Percentiles rank a stretch among this genome's conserved stretches.
Conservation (phyloP, 2,329 filamentous ascomycete genomes). For the Coniosporium tulheliwenetii region DNA sequence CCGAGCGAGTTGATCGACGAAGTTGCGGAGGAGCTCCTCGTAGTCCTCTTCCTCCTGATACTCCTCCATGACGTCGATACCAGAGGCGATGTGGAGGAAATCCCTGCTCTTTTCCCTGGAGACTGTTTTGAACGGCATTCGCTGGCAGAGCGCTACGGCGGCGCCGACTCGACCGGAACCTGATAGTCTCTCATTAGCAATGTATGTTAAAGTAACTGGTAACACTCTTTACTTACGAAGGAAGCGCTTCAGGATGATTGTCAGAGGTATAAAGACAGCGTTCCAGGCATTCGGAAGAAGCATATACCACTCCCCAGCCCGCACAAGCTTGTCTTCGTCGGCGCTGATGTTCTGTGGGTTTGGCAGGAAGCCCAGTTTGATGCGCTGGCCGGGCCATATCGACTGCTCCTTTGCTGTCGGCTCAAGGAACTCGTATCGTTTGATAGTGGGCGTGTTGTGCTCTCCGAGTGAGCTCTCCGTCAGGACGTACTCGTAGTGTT, state of each 20-base stretch:
- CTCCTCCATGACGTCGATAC: conserved; percentile 18
- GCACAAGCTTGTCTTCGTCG: conserved; percentile 57
- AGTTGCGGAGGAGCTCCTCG: conserved; percentile 2
- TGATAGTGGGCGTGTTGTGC: conserved; percentile 7
- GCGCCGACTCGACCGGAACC: conserved; percentile 35
- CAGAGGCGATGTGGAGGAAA: conserved; percentile 29
- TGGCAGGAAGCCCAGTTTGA: conserved; percentile 52
- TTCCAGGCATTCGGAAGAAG: conserved; percentile 58
- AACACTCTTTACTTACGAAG: conserved; percentile 47
- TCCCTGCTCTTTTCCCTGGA: conserved; percentile 18
- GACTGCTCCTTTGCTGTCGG: conserved; percentile 25
- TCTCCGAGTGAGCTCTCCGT: conserved; percentile 6
- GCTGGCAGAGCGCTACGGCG: conserved; percentile 36
- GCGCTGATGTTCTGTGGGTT: conserved; percentile 34
- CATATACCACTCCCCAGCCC: conserved; percentile 72
- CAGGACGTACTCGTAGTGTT: conserved; percentile 35
- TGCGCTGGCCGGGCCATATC: conserved; percentile 40
- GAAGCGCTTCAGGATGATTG: conserved; percentile 67
- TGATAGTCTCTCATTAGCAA: conserved; percentile 6
- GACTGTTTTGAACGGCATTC: conserved; percentile 33
- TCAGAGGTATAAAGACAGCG: conserved; percentile 52
- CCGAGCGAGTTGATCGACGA: conserved; percentile 5
- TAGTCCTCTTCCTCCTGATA: conserved; percentile 6
- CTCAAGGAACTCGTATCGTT: conserved; percentile 32
- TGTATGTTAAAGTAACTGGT: background rate